Evolutionary conservation across 495 filamentous ascomycete genomes (phyloP).

Genomic region (Friedmanniomyces endolithicus): DNA sequence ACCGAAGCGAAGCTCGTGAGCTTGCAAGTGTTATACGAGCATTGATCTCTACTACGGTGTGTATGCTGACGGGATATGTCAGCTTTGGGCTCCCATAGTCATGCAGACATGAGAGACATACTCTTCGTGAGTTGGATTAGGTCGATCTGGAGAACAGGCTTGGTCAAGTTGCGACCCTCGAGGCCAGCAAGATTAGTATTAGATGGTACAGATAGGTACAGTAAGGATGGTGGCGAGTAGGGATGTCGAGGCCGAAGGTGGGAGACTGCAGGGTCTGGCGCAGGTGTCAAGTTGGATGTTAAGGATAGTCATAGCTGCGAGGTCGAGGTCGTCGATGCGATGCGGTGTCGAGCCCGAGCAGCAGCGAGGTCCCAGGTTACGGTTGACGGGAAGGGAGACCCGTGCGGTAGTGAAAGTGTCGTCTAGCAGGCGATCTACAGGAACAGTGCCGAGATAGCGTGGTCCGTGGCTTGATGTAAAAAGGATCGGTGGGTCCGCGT

Average conservation of each 20-base stretch:
- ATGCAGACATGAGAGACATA: neutral
- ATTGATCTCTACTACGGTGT: conserved; percentile 1
- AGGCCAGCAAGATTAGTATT: conserved; percentile 17
- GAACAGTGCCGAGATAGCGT: conserved; percentile 14
- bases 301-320: conserved; percentile 13
- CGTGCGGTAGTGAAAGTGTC: conserved; percentile 12
- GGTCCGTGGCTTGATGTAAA: conserved; percentile 7
- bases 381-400: conserved; percentile 13
- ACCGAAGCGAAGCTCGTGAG: conserved; percentile 4
- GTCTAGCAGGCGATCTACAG: conserved; percentile 17
- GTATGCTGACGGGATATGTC: neutral
- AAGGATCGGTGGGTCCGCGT: neutral
- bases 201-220: conserved; percentile 2
- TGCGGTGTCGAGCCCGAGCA: neutral
- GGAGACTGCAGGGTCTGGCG: conserved; percentile 16
- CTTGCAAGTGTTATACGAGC: conserved; percentile 8
- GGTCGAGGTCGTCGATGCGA: conserved; percentile 7
- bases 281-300: conserved; percentile 21
- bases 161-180: neutral
- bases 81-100: neutral
- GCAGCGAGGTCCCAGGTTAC: conserved; percentile 8
- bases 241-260: neutral
- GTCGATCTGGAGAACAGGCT: too few species aligned
- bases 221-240: neutral
- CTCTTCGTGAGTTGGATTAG: neutral